Evolutionary conservation across 352 stramenopile species (phyloP).

Genomic region (Globisporangium recalcitrans): DNA sequence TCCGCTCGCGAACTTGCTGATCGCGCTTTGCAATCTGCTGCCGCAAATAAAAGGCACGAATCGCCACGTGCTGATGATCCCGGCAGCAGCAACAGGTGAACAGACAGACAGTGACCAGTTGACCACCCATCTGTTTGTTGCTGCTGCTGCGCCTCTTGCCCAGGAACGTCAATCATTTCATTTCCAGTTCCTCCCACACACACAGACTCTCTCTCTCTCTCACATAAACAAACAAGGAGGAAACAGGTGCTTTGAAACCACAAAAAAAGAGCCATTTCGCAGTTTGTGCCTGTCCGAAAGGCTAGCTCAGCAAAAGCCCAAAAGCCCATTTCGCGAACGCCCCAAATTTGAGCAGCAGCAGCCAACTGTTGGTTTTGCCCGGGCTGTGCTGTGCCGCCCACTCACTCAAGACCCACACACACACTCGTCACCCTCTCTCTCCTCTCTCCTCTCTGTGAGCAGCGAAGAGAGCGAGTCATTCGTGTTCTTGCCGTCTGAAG

Average conservation of each 20-base stretch:
- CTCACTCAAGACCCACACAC: neutral
- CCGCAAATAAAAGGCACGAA: neutral
- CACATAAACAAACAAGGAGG: no score
- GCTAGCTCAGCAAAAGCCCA: no score
- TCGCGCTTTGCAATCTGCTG: neutral
- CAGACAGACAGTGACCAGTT: neutral
- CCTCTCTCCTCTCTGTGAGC: no score
- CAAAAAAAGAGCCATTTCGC: no score
- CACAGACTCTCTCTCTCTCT: no score
- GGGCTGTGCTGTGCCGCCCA: no score
- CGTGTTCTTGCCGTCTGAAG: neutral
- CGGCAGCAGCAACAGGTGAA: neutral
- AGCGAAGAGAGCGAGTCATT: neutral
- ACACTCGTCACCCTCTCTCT: neutral
- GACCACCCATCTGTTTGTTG: neutral
- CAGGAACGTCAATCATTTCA: no score
- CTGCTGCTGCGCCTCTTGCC: neutral
- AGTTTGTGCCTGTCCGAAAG: no score
- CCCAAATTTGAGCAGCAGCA: neutral
- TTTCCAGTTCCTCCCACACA: no score
- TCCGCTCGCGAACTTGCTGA: neutral
- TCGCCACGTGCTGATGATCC: neutral
- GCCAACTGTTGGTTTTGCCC: no score
- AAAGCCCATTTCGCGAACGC: neutral
- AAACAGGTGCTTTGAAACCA: no score